These are phyloP conservation scores for Aspergillus sparsus DNA, from an alignment of 495 filamentous ascomycete species.

Conservation along the genomic window DNA sequence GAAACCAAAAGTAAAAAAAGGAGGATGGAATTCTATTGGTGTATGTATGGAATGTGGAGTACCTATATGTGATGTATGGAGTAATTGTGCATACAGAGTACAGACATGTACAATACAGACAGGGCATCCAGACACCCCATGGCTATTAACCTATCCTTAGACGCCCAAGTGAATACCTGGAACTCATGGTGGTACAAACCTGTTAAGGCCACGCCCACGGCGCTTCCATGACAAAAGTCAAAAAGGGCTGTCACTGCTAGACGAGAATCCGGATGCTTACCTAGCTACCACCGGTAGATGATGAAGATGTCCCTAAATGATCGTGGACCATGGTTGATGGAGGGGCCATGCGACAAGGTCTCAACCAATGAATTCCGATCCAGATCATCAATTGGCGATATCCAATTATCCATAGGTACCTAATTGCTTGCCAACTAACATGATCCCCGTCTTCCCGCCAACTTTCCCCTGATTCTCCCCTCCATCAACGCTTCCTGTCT, in stretches of 20 bases:
- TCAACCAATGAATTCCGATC: conserved; percentile 10
- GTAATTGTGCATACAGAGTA: not conserved
- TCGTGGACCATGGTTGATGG: conserved; percentile 17
- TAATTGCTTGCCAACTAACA: not conserved
- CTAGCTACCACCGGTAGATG: not conserved
- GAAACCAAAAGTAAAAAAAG: conserved; percentile 3
- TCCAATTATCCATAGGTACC: not conserved
- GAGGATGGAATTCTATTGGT: conserved; percentile 5
- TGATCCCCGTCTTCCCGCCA: conserved; percentile 11
- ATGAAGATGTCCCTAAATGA: conserved; percentile 4
- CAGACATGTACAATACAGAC: not conserved
- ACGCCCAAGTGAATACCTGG: conserved; percentile 3
- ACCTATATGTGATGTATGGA: not conserved
- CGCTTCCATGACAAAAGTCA: conserved; percentile 12
- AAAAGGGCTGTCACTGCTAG: not conserved
- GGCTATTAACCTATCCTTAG: not conserved
- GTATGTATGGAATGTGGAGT: not conserved
- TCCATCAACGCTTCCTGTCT: not conserved
- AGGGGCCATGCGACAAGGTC: conserved; percentile 7
- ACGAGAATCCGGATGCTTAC: not conserved
- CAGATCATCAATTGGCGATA: conserved; percentile 5
- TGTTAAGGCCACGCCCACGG: not conserved
- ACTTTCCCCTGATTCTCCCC: conserved; percentile 16
- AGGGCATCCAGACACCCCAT: not conserved
- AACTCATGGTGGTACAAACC: not conserved